Conservation (phyloP, 1,139 yeast genomes). For the Scheffersomyces cryptocercus region DNA sequence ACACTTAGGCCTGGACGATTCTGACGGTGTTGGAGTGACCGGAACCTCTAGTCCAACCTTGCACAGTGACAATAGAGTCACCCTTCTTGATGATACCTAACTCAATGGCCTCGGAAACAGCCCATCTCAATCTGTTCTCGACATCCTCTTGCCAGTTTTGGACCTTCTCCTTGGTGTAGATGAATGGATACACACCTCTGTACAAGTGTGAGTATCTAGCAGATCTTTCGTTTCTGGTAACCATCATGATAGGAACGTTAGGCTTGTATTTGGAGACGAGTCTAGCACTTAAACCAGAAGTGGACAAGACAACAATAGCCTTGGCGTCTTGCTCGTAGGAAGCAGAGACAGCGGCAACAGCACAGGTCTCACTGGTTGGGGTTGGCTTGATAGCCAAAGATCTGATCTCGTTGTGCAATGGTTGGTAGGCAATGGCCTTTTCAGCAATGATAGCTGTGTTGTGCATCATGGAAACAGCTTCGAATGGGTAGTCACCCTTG, state of each 20-base stretch:
- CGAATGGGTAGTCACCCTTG: slow-evolving; percentile 96
- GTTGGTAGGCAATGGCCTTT: slow-evolving; percentile 90
- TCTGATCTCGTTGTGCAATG: slow-evolving; percentile 87
- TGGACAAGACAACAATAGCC: slow-evolving; percentile 94
- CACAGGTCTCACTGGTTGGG: slow-evolving; percentile 93
- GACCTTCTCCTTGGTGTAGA: slow-evolving; percentile 66
- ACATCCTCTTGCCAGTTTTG: slow-evolving; percentile 96
- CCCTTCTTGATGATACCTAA: slow-evolving; percentile 86
- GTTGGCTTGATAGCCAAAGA: slow-evolving; percentile 85
- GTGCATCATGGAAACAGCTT: slow-evolving; percentile 99
- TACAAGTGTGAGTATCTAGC: slow-evolving; percentile 95
- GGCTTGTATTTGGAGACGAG: slow-evolving; percentile 97
- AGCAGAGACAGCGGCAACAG: slow-evolving; percentile 95
- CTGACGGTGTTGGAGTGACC: slow-evolving; percentile 99
- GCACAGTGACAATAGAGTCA: slow-evolving; percentile 90
- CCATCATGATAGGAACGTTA: slow-evolving; percentile 95
- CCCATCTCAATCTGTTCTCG: slow-evolving; percentile 92
- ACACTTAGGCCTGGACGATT: slow-evolving; percentile 50
- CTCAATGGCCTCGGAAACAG: slow-evolving; percentile 85
- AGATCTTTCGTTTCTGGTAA: slow-evolving; percentile 89
- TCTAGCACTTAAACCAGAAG: slow-evolving; percentile 95
- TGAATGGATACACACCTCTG: slow-evolving; percentile 98
- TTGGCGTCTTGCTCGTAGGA: slow-evolving; percentile 94
- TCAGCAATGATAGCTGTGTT: slow-evolving; percentile 96
- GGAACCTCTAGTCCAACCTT: slow-evolving; percentile 98